Percentiles rank a stretch among this genome's conserved stretches.
These are phyloP conservation scores for Penicillium soppii DNA, from an alignment of 495 filamentous ascomycete species.

Conservation along the genomic window DNA sequence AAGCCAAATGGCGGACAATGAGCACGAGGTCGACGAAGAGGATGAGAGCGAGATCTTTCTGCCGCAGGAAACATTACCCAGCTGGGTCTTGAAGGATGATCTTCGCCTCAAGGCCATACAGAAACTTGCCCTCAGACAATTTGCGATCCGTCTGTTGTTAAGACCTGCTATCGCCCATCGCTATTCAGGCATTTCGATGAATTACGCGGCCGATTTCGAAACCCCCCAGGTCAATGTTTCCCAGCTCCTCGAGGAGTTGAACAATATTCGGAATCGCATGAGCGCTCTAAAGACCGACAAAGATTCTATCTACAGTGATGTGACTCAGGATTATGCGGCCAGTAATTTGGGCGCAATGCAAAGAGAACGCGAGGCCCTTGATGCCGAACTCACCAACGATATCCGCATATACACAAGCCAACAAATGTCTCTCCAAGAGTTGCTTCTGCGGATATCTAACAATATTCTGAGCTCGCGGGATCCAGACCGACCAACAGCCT, in stretches of 20 bases:
- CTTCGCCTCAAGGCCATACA: constrained; percentile 41
- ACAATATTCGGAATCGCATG: constrained; percentile 32
- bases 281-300: constrained; percentile 21
- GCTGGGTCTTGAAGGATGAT: constrained; percentile 31
- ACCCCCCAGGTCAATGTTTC: constrained; percentile 31
- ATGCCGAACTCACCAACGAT: constrained; percentile 32
- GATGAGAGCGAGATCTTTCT: constrained; percentile 15
- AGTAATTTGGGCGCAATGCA: constrained; percentile 11
- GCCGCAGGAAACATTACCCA: constrained; percentile 22
- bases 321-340: constrained; percentile 21
- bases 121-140: constrained; percentile 43
- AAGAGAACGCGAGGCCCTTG: constrained; percentile 22
- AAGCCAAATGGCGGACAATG: background rate
- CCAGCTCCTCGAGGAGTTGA: constrained; percentile 34
- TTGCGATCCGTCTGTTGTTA: constrained; percentile 41
- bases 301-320: constrained; percentile 26
- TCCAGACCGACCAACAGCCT: constrained; percentile 35
- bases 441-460: constrained; percentile 35
- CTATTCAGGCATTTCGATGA: constrained; percentile 38
- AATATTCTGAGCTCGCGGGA: constrained; percentile 35
- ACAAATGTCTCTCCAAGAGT: constrained; percentile 37
- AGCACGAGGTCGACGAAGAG: constrained; percentile 11
- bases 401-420: constrained; percentile 28
- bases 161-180: constrained; percentile 41
- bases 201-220: constrained; percentile 28